These are phyloP conservation scores for Dictyostelium brefeldianum DNA, from an alignment of 78 protist genomes.

Conservation along the genomic window DNA sequence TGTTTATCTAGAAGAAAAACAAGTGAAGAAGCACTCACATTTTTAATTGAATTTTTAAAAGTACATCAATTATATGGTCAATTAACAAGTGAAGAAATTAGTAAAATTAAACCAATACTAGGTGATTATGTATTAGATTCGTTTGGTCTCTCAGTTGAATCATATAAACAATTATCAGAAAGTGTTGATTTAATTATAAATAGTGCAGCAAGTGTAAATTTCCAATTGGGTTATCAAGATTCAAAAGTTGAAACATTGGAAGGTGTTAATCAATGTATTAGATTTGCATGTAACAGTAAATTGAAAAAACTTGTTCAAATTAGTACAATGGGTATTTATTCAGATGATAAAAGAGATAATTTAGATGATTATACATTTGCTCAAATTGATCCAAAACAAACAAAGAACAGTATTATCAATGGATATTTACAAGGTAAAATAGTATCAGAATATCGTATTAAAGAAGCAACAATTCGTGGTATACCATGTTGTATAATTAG, in stretches of 20 bases:
- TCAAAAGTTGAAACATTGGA: background rate
- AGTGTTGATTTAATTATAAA: background rate
- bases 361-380: too few relatives aligned
- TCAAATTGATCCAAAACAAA: too few relatives aligned
- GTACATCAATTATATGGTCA: background rate
- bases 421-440: constrained; percentile 64
- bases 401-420: too few relatives aligned
- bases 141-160: background rate
- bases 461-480: constrained; percentile 28
- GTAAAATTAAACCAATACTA: background rate
- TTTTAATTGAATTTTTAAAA: background rate
- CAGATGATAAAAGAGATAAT: too few relatives aligned
- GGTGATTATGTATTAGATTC: background rate
- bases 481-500: constrained; percentile 32
- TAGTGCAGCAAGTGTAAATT: constrained; percentile 38
- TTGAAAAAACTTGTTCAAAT: constrained; percentile 16
- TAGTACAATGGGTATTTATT: too few relatives aligned
- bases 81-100: background rate
- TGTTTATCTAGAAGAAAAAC: constrained; percentile 1
- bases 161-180: background rate
- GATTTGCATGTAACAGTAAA: background rate
- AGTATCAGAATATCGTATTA: constrained; percentile 27
- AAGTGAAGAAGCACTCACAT: too few relatives aligned
- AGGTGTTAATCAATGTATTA: background rate
- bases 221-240: background rate